Evolutionary conservation across 805 yeast genomes (phyloP).

Genomic region (Wickerhamiella nectarea): DNA sequence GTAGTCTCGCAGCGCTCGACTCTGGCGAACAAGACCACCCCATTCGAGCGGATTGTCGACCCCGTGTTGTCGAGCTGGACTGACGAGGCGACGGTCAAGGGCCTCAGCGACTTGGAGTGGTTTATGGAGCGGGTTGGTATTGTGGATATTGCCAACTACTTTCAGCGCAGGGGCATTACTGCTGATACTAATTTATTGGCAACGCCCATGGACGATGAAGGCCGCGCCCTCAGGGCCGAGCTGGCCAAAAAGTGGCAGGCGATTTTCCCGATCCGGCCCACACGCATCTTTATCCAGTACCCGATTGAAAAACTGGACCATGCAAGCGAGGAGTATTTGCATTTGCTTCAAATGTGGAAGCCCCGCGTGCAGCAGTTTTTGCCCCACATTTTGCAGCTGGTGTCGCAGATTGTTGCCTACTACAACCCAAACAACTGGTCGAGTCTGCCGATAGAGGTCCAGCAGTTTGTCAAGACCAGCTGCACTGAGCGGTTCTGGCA

Average conservation of each 20-base stretch:
- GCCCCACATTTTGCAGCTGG: conserved; percentile 76
- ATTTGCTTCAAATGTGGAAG: conserved; percentile 68
- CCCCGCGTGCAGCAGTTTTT: conserved; percentile 85
- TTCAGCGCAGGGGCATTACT: conserved; percentile 66
- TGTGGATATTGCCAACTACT: conserved; percentile 83
- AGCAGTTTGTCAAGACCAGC: conserved; percentile 77
- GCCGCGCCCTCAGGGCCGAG: conserved; percentile 57
- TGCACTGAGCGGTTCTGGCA: conserved; percentile 97
- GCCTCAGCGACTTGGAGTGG: conserved; percentile 84
- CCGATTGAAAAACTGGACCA: conserved; percentile 84
- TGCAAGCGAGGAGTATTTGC: conserved; percentile 57
- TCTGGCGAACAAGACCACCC: conserved; percentile 54
- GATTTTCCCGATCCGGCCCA: conserved; percentile 88
- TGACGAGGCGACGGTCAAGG: conserved; percentile 79
- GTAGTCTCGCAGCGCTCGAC: conserved; percentile 77
- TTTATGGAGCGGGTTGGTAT: conserved; percentile 96
- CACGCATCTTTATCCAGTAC: conserved; percentile 87
- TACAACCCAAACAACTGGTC: conserved; percentile 90
- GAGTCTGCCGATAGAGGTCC: conserved; percentile 76
- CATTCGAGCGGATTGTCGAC: conserved; percentile 80
- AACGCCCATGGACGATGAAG: conserved; percentile 83
- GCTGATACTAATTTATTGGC: conserved; percentile 61
- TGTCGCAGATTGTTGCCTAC: conserved; percentile 85
- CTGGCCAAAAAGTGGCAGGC: conserved; percentile 87
- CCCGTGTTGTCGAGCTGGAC: conserved; percentile 91